phyloP scores from a whole-genome alignment of 192 early-diverging fungal species.

The Allomyces arbusculus region DNA sequence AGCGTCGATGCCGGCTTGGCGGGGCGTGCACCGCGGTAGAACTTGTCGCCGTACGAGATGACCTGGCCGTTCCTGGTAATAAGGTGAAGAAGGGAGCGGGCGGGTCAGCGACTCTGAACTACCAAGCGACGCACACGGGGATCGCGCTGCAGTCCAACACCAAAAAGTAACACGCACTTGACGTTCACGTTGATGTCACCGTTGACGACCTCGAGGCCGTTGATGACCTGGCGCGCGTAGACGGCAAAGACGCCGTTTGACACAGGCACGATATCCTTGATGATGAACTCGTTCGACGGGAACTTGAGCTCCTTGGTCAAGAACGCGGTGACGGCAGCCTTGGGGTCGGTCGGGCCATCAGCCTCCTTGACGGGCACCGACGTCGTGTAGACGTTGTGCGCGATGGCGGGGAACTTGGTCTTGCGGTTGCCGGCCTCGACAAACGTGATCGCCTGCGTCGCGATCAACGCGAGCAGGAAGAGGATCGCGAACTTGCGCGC shows the following conservation, averaged over 20 bases:
- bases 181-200: conserved; percentile 72
- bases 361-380: no score
- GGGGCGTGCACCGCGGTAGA: conserved; percentile 6
- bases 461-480: no score
- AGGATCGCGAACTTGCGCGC: no score
- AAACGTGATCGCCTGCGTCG: no score
- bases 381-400: not conserved
- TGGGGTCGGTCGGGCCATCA: not conserved
- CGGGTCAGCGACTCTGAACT: no score
- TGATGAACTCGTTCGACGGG: not conserved
- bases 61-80: conserved; percentile 8
- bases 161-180: no score
- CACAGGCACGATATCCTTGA: not conserved
- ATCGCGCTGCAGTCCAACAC: no score
- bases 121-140: no score
- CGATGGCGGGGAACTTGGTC: not conserved
- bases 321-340: not conserved
- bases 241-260: conserved; percentile 61
- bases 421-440: not conserved
- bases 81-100: no score
- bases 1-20: not conserved
- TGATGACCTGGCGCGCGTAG: conserved; percentile 48
- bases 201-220: conserved; percentile 56
- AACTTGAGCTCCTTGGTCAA: not conserved
- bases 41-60: conserved; percentile 9